These are phyloP conservation scores for Dioscorea zingiberensis DNA, from an alignment of 106 monocot species.

Conservation along the genomic window DNA sequence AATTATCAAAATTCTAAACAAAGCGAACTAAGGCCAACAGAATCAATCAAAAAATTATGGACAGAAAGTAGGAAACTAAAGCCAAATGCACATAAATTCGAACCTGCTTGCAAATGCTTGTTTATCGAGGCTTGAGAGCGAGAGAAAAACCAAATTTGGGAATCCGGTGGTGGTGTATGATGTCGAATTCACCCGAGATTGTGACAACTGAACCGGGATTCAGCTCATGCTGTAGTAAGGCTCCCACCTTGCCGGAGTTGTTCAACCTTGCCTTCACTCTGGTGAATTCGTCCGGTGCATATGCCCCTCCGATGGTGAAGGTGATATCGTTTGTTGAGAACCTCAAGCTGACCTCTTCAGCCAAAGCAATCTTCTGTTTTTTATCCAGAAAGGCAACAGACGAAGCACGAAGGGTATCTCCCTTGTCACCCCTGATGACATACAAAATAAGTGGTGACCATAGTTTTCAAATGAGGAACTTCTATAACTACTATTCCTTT, in stretches of 20 bases:
- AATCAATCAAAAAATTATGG: too few species aligned
- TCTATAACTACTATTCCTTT: too few species aligned
- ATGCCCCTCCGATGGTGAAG: conserved; percentile 66
- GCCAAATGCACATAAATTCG: too few species aligned
- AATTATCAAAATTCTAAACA: too few species aligned
- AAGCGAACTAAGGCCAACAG: too few species aligned
- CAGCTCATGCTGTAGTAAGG: conserved; percentile 80
- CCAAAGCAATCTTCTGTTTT: conserved; percentile 50
- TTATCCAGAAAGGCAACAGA: conserved; percentile 63
- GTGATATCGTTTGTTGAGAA: conserved; percentile 87
- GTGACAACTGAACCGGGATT: conserved; percentile 78
- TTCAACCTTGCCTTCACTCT: conserved; percentile 74
- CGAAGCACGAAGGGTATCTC: conserved; percentile 68
- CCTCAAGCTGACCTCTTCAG: conserved; percentile 62
- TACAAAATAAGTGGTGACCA: too few species aligned
- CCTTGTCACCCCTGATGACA: conserved; percentile 64
- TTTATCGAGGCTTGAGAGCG: conserved; percentile 67
- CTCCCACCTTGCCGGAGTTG: conserved; percentile 81
- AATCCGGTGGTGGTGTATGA: conserved; percentile 66
- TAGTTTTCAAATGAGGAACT: too few species aligned
- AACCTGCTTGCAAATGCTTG: too few species aligned
- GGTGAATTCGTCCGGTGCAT: conserved; percentile 58
- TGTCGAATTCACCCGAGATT: conserved; percentile 81
- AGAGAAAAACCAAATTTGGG: conserved; percentile 89
- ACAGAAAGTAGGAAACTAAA: too few species aligned